A percentile compares a stretch with the other conserved stretches of the same genome.
Conservation (phyloP, 768 basidiomycete species). For the Russula sp. region DNA sequence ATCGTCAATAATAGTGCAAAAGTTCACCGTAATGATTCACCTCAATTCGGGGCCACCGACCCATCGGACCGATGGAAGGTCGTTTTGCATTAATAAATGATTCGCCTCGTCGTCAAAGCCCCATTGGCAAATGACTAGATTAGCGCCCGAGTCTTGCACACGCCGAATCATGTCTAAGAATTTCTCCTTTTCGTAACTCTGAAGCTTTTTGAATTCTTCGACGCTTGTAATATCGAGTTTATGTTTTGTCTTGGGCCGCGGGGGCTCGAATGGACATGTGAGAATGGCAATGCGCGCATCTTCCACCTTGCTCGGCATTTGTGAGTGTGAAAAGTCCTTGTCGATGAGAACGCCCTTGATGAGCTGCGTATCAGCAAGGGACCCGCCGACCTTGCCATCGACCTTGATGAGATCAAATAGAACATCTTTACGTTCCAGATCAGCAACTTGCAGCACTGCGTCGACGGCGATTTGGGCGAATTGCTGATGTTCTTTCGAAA, state of each 20-base stretch:
- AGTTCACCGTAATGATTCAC: slow-evolving; percentile 40
- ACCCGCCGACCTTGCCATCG: slow-evolving; percentile 97
- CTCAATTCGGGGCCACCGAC: slow-evolving; percentile 99
- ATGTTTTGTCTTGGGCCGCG: slow-evolving; percentile 98
- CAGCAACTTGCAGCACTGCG: slow-evolving; percentile 92
- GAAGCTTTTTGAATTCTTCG: slow-evolving; percentile 93
- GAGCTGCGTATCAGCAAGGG: slow-evolving; percentile 89
- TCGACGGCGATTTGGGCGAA: slow-evolving; percentile 99
- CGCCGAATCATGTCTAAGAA: slow-evolving; percentile 95
- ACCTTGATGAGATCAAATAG: slow-evolving; percentile 99
- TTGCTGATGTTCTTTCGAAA: slow-evolving; percentile 92
- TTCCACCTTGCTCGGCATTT: slow-evolving; percentile 87
- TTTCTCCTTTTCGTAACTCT: slow-evolving; percentile 94
- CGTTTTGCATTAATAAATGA: slow-evolving; percentile 96
- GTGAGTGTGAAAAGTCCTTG: slow-evolving; percentile 99
- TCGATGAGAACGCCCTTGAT: slow-evolving; percentile 98
- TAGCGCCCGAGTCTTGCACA: slow-evolving; percentile 96
- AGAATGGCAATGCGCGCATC: slow-evolving; percentile 95
- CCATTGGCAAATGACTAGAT: slow-evolving; percentile 99
- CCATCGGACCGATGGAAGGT: slow-evolving; percentile 96
- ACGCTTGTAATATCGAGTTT: slow-evolving; percentile 96
- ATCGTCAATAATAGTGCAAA: not conserved
- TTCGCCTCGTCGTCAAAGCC: slow-evolving; percentile 99
- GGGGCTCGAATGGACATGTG: slow-evolving; percentile 98
- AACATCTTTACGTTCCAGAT: slow-evolving; percentile 91